phyloP scores from a whole-genome alignment of 345 rosid genomes.

The Litchi chinensis region DNA sequence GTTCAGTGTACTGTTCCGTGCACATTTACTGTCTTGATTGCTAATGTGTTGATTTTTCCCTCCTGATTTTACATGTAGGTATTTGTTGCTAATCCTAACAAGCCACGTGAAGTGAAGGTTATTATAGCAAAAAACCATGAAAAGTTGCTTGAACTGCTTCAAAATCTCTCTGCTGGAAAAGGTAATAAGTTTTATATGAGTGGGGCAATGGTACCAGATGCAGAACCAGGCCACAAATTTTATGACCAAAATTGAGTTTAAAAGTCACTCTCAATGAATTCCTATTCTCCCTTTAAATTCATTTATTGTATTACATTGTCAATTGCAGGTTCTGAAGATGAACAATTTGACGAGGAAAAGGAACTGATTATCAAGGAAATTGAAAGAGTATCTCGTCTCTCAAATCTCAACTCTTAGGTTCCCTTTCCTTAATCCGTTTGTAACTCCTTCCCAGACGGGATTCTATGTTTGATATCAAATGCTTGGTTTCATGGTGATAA shows the following conservation, averaged over 20 bases:
- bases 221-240: neutral
- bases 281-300: neutral
- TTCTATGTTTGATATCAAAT: slow-evolving; percentile 1
- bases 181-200: slow-evolving; percentile 43
- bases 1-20: neutral
- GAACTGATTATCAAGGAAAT: slow-evolving; percentile 89
- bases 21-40: neutral
- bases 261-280: neutral
- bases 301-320: neutral
- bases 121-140: slow-evolving; percentile 85
- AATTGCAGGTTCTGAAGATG: slow-evolving; percentile 74
- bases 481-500: slow-evolving; percentile 11
- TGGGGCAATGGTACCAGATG: neutral
- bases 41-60: neutral
- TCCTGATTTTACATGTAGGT: slow-evolving; percentile 44
- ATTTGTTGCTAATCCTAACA: slow-evolving; percentile 97
- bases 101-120: slow-evolving; percentile 81
- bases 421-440: neutral
- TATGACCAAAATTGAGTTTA: neutral
- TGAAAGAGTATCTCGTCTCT: slow-evolving; percentile 51
- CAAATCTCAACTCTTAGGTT: slow-evolving; percentile 38
- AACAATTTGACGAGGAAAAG: slow-evolving; percentile 93
- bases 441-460: neutral
- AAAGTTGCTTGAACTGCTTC: slow-evolving; percentile 68
- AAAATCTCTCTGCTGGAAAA: slow-evolving; percentile 72